Conservation (phyloP, 768 basidiomycete species). For the Phanerochaete sordida region DNA sequence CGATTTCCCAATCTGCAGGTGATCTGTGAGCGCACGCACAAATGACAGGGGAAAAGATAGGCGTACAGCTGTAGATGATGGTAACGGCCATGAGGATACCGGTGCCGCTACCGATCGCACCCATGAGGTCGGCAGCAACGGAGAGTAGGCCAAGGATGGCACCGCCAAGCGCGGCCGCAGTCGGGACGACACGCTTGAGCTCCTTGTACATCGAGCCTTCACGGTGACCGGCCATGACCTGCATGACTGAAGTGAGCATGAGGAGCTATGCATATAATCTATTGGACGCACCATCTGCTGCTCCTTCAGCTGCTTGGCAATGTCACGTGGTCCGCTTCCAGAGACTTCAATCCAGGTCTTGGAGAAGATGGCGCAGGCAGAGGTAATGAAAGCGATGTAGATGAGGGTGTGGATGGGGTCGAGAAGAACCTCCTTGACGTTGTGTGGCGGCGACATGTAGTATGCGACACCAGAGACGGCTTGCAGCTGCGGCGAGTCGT, state of each 20-base stretch:
- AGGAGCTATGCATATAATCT: neutral
- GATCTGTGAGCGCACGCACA: neutral
- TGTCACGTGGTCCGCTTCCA: conserved; percentile 90
- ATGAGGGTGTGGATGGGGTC: conserved; percentile 93
- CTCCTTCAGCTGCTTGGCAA: conserved; percentile 98
- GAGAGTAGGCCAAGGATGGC: conserved; percentile 92
- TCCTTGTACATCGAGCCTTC: conserved; percentile 99
- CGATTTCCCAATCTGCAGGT: conserved; percentile 86
- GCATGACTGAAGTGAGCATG: neutral
- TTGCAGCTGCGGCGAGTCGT: conserved; percentile 89
- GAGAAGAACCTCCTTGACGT: conserved; percentile 77
- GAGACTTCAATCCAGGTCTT: conserved; percentile 99
- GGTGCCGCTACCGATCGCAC: conserved; percentile 93
- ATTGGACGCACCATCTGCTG: conserved; percentile 76
- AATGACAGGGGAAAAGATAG: conserved; percentile 12
- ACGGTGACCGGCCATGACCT: conserved; percentile 58
- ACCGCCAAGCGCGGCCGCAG: conserved; percentile 95
- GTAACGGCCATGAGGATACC: conserved; percentile 98
- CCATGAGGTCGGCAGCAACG: conserved; percentile 91
- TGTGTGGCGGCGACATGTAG: conserved; percentile 98
- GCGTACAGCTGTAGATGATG: conserved; percentile 81
- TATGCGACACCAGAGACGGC: conserved; percentile 92
- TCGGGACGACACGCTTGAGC: conserved; percentile 95
- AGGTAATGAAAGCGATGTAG: conserved; percentile 90
- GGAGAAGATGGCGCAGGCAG: conserved; percentile 94